Evolutionary conservation across 331 rosid genomes (phyloP).

Genomic region (Dryas integrifolia): DNA sequence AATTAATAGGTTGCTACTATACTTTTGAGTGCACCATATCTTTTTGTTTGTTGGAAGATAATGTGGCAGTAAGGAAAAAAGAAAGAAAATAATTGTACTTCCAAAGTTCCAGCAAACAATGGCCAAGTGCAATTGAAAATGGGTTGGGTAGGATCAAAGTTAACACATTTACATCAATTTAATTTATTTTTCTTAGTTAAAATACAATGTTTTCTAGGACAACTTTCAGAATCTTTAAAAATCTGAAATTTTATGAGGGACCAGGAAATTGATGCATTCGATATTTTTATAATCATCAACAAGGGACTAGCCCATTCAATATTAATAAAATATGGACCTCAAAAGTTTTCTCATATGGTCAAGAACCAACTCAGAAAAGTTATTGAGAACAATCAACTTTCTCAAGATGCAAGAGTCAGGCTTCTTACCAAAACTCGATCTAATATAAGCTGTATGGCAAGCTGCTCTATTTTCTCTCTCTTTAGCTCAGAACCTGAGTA

Average conservation of each 20-base stretch:
- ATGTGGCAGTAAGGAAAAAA: not conserved
- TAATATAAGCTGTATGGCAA: constrained; percentile 71
- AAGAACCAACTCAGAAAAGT: constrained; percentile 8
- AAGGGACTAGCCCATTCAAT: not conserved
- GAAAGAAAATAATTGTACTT: not conserved
- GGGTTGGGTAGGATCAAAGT: not conserved
- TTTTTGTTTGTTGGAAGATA: not conserved
- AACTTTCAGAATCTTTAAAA: not conserved
- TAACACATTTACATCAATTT: no score
- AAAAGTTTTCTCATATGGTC: not conserved
- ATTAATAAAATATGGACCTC: not conserved
- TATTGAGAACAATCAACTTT: constrained; percentile 14
- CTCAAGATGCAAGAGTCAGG: constrained; percentile 13
- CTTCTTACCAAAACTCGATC: constrained; percentile 63
- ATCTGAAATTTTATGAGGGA: not conserved
- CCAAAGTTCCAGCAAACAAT: not conserved
- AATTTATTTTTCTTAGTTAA: not conserved
- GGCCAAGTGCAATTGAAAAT: not conserved
- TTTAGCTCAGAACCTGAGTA: constrained; percentile 66
- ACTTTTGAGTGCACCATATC: not conserved
- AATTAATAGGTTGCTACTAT: not conserved
- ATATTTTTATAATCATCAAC: not conserved
- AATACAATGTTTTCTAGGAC: not conserved
- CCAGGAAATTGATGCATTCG: not conserved
- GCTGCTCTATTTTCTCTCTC: constrained; percentile 81